Conservation (phyloP, 192 early-diverging fungal species). For the Chytriomyces sp. region DNA sequence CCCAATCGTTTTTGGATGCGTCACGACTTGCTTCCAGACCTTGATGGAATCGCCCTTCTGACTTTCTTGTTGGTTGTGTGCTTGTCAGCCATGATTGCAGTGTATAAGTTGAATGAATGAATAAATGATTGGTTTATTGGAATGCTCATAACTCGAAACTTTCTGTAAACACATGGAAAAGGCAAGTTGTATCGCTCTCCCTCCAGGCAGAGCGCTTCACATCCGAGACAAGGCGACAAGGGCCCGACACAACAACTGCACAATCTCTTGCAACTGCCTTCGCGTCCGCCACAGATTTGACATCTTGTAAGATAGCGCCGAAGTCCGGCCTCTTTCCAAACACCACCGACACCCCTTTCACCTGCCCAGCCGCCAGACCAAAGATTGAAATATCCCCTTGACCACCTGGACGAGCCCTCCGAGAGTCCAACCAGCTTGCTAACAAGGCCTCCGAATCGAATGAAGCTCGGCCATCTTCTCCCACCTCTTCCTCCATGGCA, state of each 20-base stretch:
- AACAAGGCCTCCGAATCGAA: neutral
- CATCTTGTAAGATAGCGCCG: neutral
- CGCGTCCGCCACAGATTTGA: neutral
- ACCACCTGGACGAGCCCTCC: too few relatives aligned
- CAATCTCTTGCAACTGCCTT: slow-evolving; percentile 6
- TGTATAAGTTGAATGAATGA: too few relatives aligned
- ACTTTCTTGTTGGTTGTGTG: too few relatives aligned
- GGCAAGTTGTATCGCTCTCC: slow-evolving; percentile 4
- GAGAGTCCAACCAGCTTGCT: neutral
- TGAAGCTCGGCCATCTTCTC: neutral
- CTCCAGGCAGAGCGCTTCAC: neutral
- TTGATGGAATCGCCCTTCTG: too few relatives aligned
- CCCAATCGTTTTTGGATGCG: too few relatives aligned
- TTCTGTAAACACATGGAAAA: slow-evolving; percentile 24
- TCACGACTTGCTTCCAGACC: too few relatives aligned
- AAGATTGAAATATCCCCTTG: neutral
- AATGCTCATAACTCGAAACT: slow-evolving; percentile 17
- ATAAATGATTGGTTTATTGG: neutral
- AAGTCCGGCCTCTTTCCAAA: slow-evolving; percentile 17
- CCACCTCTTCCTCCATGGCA: neutral
- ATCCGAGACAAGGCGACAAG: neutral
- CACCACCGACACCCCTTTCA: neutral
- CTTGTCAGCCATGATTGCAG: too few relatives aligned
- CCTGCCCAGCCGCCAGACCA: neutral
- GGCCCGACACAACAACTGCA: slow-evolving; percentile 19